Conservation (phyloP, 768 basidiomycete species). For the Saitozyma sp. region DNA sequence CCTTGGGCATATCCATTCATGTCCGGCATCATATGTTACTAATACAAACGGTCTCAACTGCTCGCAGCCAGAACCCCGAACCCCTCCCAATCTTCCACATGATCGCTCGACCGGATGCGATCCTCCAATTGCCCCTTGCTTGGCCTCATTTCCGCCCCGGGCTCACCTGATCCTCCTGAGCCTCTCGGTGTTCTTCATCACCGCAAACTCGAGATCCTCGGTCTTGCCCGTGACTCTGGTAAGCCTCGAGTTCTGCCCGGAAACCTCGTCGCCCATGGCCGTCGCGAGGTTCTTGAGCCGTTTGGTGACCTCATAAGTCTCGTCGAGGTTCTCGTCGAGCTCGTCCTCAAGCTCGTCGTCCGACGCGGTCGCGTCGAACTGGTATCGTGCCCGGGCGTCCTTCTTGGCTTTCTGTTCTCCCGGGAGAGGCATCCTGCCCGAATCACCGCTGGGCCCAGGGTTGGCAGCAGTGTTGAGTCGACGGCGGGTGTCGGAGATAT, state of each 20-base stretch:
- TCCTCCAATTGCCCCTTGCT: too few species aligned
- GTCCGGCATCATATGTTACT: too few species aligned
- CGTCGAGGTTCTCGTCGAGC: slow-evolving; percentile 84
- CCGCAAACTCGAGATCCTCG: slow-evolving; percentile 65
- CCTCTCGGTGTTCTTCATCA: slow-evolving; percentile 77
- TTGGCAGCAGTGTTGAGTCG: slow-evolving; percentile 73
- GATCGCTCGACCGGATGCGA: too few species aligned
- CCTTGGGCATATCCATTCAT: too few species aligned
- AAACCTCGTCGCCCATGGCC: slow-evolving; percentile 84
- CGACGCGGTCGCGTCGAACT: slow-evolving; percentile 84
- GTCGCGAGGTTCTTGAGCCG: slow-evolving; percentile 73
- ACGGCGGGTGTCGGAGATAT: slow-evolving; percentile 82
- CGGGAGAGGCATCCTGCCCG: slow-evolving; percentile 57
- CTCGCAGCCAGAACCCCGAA: too few species aligned
- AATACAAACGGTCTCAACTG: too few species aligned
- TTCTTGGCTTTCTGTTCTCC: slow-evolving; percentile 62
- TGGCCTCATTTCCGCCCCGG: too few species aligned
- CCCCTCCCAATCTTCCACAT: too few species aligned
- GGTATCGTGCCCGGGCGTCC: slow-evolving; percentile 76
- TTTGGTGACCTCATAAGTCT: slow-evolving; percentile 75
- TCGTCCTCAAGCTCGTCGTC: slow-evolving; percentile 96
- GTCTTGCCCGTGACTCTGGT: slow-evolving; percentile 77
- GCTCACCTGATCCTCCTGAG: slow-evolving; percentile 56
- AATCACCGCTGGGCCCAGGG: slow-evolving; percentile 58
- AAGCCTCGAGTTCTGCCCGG: slow-evolving; percentile 78